Percentiles rank a stretch among this genome's conserved stretches.
phyloP scores from a whole-genome alignment of 2,329 filamentous ascomycete genomes.

The Aspergillus ruber region DNA sequence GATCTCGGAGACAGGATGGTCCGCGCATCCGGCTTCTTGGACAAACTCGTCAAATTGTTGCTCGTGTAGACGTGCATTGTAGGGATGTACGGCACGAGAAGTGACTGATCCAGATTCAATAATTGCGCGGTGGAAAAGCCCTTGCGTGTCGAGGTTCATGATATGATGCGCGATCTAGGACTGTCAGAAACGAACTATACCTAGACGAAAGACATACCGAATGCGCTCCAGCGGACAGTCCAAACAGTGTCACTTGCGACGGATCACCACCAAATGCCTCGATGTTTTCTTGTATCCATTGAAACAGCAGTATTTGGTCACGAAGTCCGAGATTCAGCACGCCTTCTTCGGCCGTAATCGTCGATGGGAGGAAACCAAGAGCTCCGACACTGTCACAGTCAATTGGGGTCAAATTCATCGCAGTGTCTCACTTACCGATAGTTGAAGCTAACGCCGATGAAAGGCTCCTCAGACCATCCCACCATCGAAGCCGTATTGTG shows the following conservation, averaged over 20 bases:
- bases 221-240: conserved; percentile 43
- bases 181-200: not conserved
- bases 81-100: conserved; percentile 42
- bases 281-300: conserved; percentile 22
- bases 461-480: conserved; percentile 43
- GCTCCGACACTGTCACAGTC: conserved; percentile 28
- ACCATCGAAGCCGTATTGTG: conserved; percentile 59
- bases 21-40: conserved; percentile 26
- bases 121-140: conserved; percentile 42
- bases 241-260: conserved; percentile 31
- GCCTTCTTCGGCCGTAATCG: conserved; percentile 47
- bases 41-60: conserved; percentile 41
- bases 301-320: conserved; percentile 31
- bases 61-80: conserved; percentile 36
- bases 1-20: conserved; percentile 22
- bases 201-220: conserved; percentile 21
- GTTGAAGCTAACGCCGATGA: conserved; percentile 41
- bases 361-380: conserved; percentile 62
- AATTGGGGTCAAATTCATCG: not conserved
- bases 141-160: conserved; percentile 40
- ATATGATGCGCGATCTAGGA: conserved; percentile 62
- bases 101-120: conserved; percentile 44
- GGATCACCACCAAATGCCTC: conserved; percentile 18
- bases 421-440: conserved; percentile 24
- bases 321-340: conserved; percentile 39